phyloP scores from a whole-genome alignment of 805 yeast species.

The Kluyveromyces lactis region DNA sequence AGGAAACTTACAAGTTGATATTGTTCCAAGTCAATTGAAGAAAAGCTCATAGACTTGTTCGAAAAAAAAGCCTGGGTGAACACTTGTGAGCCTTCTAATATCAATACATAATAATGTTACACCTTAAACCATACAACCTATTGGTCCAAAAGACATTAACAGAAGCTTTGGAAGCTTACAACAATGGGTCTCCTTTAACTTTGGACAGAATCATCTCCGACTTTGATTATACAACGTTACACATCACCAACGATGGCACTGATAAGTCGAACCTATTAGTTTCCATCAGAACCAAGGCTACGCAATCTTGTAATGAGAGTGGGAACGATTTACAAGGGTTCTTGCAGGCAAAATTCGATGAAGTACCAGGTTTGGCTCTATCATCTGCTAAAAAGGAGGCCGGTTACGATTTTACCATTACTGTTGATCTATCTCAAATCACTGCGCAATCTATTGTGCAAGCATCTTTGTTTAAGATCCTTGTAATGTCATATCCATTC shows the following conservation, averaged over 20 bases:
- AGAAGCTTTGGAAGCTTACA: constrained; percentile 37
- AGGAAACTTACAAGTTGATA: too few species aligned
- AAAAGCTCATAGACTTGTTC: too few species aligned
- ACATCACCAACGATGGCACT: constrained; percentile 68
- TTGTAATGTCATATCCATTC: constrained; percentile 89
- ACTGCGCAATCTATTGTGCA: constrained; percentile 47
- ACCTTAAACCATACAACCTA: constrained; percentile 76
- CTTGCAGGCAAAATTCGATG: constrained; percentile 15
- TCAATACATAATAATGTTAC: too few species aligned
- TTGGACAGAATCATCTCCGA: constrained; percentile 88
- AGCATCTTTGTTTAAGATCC: constrained; percentile 71
- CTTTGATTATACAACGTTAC: constrained; percentile 93
- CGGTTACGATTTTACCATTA: constrained; percentile 75
- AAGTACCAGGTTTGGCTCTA: constrained; percentile 17
- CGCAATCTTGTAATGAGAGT: constrained; percentile 21
- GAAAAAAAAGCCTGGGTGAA: too few species aligned
- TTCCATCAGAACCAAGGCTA: constrained; percentile 27
- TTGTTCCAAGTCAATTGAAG: too few species aligned
- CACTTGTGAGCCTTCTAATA: too few species aligned
- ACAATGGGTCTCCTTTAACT: constrained; percentile 21
- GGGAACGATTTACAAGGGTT: constrained; percentile 14
- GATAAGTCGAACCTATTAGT: constrained; percentile 38
- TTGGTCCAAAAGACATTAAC: constrained; percentile 73
- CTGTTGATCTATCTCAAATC: constrained; percentile 55
- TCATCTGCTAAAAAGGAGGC: constrained; percentile 37